Base-by-base conservation (phyloP, 768 basidiomycete genomes). In the Cubamyces sp. region DNA sequence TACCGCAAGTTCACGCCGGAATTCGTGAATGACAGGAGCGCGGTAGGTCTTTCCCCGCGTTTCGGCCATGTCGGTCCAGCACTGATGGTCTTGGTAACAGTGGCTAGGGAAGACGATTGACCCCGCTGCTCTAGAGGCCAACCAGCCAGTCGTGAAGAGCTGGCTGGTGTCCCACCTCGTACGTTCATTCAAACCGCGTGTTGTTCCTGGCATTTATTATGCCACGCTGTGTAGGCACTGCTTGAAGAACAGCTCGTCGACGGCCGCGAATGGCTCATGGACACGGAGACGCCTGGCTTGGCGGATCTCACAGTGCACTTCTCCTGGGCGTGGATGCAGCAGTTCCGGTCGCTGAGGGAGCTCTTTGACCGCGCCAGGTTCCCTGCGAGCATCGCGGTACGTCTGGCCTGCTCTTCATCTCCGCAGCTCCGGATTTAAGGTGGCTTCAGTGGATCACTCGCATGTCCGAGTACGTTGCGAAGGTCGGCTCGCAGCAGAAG, bases 191-290 rank as follows among this genome's bases (percentile, higher is more conserved):
- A 18, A 49, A 47, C 39, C 50, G 18, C 43, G 19, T 41, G 30
- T 15, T 19, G 9, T n/a, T 14, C 30, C 11, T 34, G 14, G 16
- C 14, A 18, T 37, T 1, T 42, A 5, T 3, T 23, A 9, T 15
- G 15, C 25, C 30, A 8, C 15, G 43, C 15, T 11, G 21, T 48
- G 15, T 45, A 79, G 78, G 64, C 68, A n/a, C 64, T 78, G 23
- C 41, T 78, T 12, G 77, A 81, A 61, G 74, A 77, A 37, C 74
- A 86, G 68, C 74, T 87, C 28, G 69, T 73, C 16, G 84, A 86
- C 68, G 81, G 77, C 23, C 77, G 85, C 2, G 79, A 82, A 67
- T 88, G 84, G 84, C 74, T 86, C 9, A 79, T 86, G 60, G 77
- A 85, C 63, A 85, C 85, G 0, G 79, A 79, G 57, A 60, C 73